phyloP scores from a whole-genome alignment of 176 grass and related monocot species.

The Oryza meyeriana region DNA sequence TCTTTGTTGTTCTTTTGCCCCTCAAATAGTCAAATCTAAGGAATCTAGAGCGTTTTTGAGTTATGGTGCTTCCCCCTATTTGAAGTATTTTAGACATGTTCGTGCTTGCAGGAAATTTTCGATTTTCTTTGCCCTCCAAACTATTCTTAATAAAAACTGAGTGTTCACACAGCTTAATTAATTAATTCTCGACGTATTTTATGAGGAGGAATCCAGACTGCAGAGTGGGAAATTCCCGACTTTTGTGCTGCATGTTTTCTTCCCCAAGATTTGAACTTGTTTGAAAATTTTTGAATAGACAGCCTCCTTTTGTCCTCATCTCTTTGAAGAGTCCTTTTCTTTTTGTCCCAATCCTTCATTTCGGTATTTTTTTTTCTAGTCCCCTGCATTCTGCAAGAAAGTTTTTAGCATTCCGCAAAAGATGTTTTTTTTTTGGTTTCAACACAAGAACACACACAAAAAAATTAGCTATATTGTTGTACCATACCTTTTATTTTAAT shows the following conservation, averaged over 20 bases:
- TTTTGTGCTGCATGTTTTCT: neutral
- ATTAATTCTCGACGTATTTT: neutral
- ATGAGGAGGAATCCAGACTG: neutral
- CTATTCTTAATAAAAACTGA: neutral
- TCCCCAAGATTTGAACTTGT: neutral
- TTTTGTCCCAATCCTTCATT: neutral
- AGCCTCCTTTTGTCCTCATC: conserved; percentile 27
- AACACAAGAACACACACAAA: neutral
- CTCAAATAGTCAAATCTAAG: neutral
- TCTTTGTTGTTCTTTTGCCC: neutral
- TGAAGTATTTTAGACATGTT: conserved; percentile 8
- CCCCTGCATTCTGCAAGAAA: neutral
- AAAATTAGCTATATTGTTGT: neutral
- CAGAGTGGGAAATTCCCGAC: neutral
- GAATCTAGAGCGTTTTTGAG: neutral
- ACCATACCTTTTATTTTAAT: neutral
- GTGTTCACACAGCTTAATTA: neutral
- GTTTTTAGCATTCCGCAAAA: neutral
- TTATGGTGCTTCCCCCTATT: neutral
- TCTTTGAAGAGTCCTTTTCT: conserved; percentile 11
- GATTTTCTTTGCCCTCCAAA: neutral
- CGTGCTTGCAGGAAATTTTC: neutral
- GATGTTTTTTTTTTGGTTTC: neutral
- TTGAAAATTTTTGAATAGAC: neutral
- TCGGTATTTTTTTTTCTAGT: neutral